Percentiles rank a stretch among this genome's conserved stretches.
Conservation (phyloP, 1,284 basidiomycete genomes). For the Marasmius tenuissimus region DNA sequence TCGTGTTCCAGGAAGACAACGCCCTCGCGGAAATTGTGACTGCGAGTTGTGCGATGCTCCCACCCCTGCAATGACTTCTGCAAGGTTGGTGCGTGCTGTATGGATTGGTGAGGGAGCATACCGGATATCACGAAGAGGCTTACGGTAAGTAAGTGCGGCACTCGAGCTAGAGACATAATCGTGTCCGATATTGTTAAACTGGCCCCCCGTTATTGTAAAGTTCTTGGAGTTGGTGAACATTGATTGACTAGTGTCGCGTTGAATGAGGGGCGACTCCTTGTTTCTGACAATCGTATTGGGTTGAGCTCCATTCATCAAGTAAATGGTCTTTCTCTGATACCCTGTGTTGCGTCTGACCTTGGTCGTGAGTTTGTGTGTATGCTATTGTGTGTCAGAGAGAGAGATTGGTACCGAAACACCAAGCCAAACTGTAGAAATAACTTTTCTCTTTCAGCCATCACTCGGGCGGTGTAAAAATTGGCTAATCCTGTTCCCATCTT, state of each 20-base stretch:
- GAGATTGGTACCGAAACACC: no score
- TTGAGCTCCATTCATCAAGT: no score
- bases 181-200: neutral
- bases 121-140: neutral
- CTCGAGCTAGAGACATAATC: neutral
- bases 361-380: no score
- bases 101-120: neutral
- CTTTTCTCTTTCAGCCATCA: no score
- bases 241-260: neutral
- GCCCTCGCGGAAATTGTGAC: constrained; percentile 1
- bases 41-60: neutral
- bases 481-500: no score
- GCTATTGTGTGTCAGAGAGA: no score
- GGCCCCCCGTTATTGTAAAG: neutral
- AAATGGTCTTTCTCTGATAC: no score
- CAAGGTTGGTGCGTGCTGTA: neutral
- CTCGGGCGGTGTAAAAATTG: no score
- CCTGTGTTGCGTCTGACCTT: no score
- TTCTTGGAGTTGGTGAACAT: neutral
- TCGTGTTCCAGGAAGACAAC: constrained; percentile 16
- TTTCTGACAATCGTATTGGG: no score
- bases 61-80: neutral
- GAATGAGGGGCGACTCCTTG: no score
- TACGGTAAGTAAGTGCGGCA: neutral
- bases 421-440: no score